A percentile compares a stretch with the other conserved stretches of the same genome.
phyloP scores from a whole-genome alignment of 495 filamentous ascomycete genomes.

The Niebla homalea region DNA sequence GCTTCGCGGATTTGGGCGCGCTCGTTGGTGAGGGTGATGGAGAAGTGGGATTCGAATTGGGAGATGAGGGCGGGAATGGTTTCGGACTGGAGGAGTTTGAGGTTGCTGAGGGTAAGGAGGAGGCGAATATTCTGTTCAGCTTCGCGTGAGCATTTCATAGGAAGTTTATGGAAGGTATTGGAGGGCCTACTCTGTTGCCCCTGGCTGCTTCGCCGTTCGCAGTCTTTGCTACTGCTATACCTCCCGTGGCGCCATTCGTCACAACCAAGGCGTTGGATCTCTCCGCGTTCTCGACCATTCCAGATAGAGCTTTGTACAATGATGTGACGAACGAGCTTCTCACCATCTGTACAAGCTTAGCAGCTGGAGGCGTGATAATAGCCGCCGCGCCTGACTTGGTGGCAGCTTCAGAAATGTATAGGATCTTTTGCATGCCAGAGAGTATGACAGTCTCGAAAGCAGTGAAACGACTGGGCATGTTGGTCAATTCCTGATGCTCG shows the following conservation, averaged over 20 bases:
- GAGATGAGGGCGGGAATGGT: conserved; percentile 69
- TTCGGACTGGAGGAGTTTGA: conserved; percentile 62
- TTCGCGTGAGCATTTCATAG: conserved; percentile 12
- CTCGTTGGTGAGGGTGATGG: conserved; percentile 82
- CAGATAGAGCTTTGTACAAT: conserved; percentile 80
- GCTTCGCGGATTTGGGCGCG: conserved; percentile 79
- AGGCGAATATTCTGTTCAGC: conserved; percentile 68
- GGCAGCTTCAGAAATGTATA: conserved; percentile 72
- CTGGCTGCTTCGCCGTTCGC: neutral
- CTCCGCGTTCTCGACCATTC: conserved; percentile 93
- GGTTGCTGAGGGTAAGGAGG: conserved; percentile 83
- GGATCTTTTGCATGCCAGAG: conserved; percentile 76
- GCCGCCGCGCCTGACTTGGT: conserved; percentile 50
- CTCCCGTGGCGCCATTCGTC: conserved; percentile 34
- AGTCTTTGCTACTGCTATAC: neutral
- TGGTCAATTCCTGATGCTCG: conserved; percentile 71
- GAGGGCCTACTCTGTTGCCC: conserved; percentile 49
- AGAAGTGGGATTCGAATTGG: conserved; percentile 81
- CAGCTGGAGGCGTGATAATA: conserved; percentile 68
- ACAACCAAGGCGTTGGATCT: conserved; percentile 45
- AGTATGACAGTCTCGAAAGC: conserved; percentile 69
- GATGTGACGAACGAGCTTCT: conserved; percentile 78
- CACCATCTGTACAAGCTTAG: conserved; percentile 76
- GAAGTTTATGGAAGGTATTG: neutral
- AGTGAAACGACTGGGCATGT: conserved; percentile 73